Evolutionary conservation across 768 basidiomycete species (phyloP), one percentile per base, ranked within the genome.

Genomic region (Auricularia heimuer): DNA sequence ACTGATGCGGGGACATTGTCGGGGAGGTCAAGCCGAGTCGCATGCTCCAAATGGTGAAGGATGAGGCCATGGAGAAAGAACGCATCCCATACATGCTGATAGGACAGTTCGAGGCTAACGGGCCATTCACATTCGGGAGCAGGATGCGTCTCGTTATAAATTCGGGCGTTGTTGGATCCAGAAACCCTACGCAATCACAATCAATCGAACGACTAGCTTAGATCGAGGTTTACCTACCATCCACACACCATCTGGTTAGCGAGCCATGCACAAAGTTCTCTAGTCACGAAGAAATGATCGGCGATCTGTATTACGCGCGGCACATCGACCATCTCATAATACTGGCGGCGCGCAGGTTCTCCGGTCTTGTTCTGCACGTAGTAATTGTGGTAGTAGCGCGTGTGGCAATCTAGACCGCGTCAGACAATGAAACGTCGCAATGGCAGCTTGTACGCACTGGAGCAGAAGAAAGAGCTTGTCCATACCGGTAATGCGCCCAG

Each of bases 361-460:
- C 47, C 47, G 7, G 21, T 8, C 1, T 65, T 58, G 18, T 34
- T 34, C 47, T 75, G 68, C 16, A 73, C 72, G 58, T 66, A 75
- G 66, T 70, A 75, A 24, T 71, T 71, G 16, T 65, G 69, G 62
- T 75, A 70, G 47, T 75, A 75, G 33, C 70, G 69, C 1, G 74
- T 75, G 6, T 70, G 44, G 65, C 75, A 75, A 16, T 51, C 47
- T 51, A 51, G 16, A 51, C 39, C 42, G 6, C 24, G n/a, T 36
- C 61, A 54, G 29, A 33, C 11, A 18, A 16, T 4, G 44, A 18
- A 45, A 3, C 21, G 39, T 6, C 6, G 39, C 39, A 39, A 24
- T 24, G 24, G 24, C 24, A 39, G 34, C 33, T 34, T 12, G 18
- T 34, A 68, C 71, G 12, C 65, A 74, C 74, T 61, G 10, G 70